Base-by-base conservation (phyloP, 2,329 filamentous ascomycete species). In the Stachybotrys elegans region DNA sequence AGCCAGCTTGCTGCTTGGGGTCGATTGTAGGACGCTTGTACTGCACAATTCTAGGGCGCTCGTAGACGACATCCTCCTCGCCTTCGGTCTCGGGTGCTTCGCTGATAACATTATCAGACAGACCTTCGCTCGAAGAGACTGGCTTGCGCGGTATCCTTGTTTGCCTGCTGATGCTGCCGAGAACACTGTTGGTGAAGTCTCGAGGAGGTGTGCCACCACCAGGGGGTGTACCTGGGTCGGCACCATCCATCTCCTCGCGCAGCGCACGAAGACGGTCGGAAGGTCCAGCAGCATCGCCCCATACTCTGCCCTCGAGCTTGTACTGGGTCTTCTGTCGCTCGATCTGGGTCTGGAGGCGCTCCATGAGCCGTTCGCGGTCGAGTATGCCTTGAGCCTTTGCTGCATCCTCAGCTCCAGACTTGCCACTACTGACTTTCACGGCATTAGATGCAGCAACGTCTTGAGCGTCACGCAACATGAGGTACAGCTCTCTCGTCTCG, bases 301-400 rank as follows among this genome's bases (percentile, higher is more conserved):
- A 95, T 8, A 89, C 83, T 63, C 88, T 88, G 53, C 93, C 93
- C 66, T 97, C 93, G 23, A 98, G 80, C 67, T 96, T 96, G 68
- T 89, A 95, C 61, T 97, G 91, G 1, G 93, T 97, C 78, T 97
- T 97, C 51, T 95, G 92, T 51, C 93, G 78, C 70, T 97, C 92
- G 34, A 98, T 81, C 67, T 97, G 93, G 74, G 88, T 94, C 65
- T 95, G 91, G 45, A 98, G 76, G 43, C 91, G 84, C 60, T 90
- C 88, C 86, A 98, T 94, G 53, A 98, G 82, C 58, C 79, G 83
- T 58, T 96, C 88, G 21, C 93, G 86, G 62, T 97, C 91, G 51
- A 98, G 73, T 49, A 98, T 97, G 50, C 93, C 93, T 61, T 90
- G 83, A 84, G 92, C 89, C 44, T 84, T 85, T 22, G 80, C 73